Conservation (phyloP, 805 yeast species). For the Saccharomycopsis javanensis region DNA sequence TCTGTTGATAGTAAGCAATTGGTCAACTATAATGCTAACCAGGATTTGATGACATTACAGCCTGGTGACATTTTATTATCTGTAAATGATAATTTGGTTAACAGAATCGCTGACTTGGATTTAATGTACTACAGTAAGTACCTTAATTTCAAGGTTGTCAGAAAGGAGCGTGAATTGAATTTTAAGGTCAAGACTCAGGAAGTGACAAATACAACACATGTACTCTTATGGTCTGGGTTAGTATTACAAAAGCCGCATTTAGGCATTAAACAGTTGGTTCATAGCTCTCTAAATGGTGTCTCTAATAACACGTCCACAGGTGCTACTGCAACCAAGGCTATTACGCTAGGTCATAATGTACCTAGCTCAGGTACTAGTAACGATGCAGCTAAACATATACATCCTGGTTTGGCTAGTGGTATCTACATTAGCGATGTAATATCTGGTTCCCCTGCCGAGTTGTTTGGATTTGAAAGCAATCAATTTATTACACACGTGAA, state of each 20-base stretch:
- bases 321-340: conserved; percentile 19
- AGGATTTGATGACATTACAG: conserved; percentile 18
- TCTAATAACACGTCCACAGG: conserved; percentile 19
- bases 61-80: conserved; percentile 20
- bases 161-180: conserved; percentile 19
- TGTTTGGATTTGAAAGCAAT: conserved; percentile 18
- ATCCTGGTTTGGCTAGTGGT: conserved; percentile 20
- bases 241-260: conserved; percentile 19
- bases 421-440: conserved; percentile 19
- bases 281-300: conserved; percentile 18
- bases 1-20: conserved; percentile 17
- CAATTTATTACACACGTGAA: conserved; percentile 20
- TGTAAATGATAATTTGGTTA: conserved; percentile 19
- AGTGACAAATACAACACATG: conserved; percentile 18
- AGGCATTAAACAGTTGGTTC: conserved; percentile 19
- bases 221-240: conserved; percentile 20
- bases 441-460: conserved; percentile 20
- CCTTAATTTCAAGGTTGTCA: conserved; percentile 18
- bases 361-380: conserved; percentile 6
- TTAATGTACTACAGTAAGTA: conserved; percentile 19
- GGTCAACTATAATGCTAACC: conserved; percentile 8
- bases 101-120: conserved; percentile 19
- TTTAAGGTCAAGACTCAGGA: conserved; percentile 20
- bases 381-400: conserved; percentile 17
- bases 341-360: conserved; percentile 11